A percentile compares a stretch with the other conserved stretches of the same genome.
Conservation (phyloP, 2,329 filamentous ascomycete species). For the Aspergillus caelatus region DNA sequence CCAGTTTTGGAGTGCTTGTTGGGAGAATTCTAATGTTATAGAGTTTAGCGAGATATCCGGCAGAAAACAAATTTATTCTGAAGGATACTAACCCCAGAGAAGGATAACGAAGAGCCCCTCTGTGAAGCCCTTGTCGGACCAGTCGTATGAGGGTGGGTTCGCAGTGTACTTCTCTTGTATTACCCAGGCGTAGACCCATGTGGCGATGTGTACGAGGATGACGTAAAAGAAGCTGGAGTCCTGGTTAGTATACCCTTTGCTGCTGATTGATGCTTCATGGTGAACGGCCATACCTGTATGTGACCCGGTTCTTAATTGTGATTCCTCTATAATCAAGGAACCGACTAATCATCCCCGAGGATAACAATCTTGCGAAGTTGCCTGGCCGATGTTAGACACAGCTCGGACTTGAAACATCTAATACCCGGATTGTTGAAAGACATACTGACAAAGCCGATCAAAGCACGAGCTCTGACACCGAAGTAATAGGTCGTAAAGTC, state of each 20-base stretch:
- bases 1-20: constrained; percentile 59
- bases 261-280: background rate
- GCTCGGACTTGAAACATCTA: background rate
- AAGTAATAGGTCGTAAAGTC: constrained; percentile 57
- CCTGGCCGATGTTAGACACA: constrained; percentile 17
- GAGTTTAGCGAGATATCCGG: constrained; percentile 3
- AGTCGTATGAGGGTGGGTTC: constrained; percentile 45
- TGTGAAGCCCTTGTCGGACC: constrained; percentile 47
- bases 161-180: constrained; percentile 55
- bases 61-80: no score
- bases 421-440: background rate
- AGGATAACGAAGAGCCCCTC: constrained; percentile 54
- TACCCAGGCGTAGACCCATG: constrained; percentile 58
- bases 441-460: constrained; percentile 50
- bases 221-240: constrained; percentile 49
- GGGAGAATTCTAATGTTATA: constrained; percentile 41
- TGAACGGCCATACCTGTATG: constrained; percentile 27
- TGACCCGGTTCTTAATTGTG: constrained; percentile 47
- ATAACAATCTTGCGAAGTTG: constrained; percentile 47
- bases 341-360: constrained; percentile 49
- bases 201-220: constrained; percentile 47
- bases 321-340: constrained; percentile 49
- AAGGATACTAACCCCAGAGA: constrained; percentile 43
- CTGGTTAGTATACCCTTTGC: background rate
- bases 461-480: constrained; percentile 49